Percentiles rank a stretch among this genome's conserved stretches.
Evolutionary conservation across 768 basidiomycete species (phyloP).

Genomic region (Mycena floridula): DNA sequence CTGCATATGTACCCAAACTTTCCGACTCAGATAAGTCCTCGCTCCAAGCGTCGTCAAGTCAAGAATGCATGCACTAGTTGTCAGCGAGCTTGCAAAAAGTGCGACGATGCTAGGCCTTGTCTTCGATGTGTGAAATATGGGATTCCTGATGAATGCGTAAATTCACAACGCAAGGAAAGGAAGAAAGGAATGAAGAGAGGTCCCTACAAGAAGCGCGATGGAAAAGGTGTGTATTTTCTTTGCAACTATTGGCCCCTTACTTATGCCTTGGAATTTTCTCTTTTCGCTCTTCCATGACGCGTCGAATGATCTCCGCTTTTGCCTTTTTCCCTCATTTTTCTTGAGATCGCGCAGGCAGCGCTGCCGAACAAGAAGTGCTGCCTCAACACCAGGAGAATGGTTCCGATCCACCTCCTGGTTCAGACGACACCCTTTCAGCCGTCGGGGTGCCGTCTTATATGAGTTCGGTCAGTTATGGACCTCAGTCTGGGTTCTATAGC

Average conservation of each 20-base stretch:
- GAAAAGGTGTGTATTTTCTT: constrained; percentile 58
- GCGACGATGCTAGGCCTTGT: constrained; percentile 88
- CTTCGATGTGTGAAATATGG: constrained; percentile 91
- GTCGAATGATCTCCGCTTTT: too few species aligned
- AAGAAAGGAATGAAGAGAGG: constrained; percentile 84
- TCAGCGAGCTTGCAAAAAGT: constrained; percentile 90
- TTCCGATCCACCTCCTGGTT: too few species aligned
- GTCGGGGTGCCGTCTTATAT: too few species aligned
- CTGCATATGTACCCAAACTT: constrained; percentile 70
- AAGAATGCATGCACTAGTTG: constrained; percentile 91
- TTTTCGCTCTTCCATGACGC: too few species aligned
- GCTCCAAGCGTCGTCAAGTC: constrained; percentile 80
- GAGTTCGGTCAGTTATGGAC: too few species aligned
- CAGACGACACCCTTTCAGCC: too few species aligned
- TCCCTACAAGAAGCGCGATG: constrained; percentile 93
- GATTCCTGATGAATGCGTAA: constrained; percentile 78
- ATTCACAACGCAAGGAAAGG: constrained; percentile 89
- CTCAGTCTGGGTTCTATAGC: too few species aligned
- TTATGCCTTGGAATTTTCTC: too few species aligned
- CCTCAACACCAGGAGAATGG: not conserved
- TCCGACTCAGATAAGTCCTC: constrained; percentile 32
- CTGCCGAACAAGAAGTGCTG: not conserved
- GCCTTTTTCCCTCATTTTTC: not conserved
- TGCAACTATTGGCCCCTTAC: too few species aligned
- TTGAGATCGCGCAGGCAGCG: not conserved